These are phyloP conservation scores for Sporothrix mexicana DNA, from an alignment of 2,329 filamentous ascomycete genomes.

Conservation along the genomic window DNA sequence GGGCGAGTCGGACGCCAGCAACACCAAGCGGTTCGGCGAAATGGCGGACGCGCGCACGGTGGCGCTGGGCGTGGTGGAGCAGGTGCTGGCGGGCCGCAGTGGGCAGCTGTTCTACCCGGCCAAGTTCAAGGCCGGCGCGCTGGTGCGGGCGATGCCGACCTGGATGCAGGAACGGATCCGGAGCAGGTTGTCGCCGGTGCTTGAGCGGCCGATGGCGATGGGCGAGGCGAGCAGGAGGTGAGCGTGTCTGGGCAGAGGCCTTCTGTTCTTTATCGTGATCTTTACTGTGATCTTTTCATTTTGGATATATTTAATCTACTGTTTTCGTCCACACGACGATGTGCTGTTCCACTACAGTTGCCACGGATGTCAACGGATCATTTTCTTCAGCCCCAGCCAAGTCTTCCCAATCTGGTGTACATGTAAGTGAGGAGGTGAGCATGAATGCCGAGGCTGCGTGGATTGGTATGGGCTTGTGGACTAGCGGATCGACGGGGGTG, in stretches of 20 bases:
- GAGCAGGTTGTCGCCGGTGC: background rate
- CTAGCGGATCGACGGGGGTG: too few relatives aligned
- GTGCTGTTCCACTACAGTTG: too few relatives aligned
- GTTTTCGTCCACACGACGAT: background rate
- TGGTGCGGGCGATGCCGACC: slow-evolving; percentile 58
- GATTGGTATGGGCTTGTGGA: background rate
- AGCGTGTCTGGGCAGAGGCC: too few relatives aligned
- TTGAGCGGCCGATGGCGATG: slow-evolving; percentile 14
- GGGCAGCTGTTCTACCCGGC: slow-evolving; percentile 62
- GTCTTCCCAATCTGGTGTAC: too few relatives aligned
- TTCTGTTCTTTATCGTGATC: background rate
- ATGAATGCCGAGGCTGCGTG: too few relatives aligned
- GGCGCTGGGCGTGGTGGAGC: slow-evolving; percentile 65
- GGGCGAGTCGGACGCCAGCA: slow-evolving; percentile 45
- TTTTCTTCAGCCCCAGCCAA: too few relatives aligned
- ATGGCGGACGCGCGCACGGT: slow-evolving; percentile 66
- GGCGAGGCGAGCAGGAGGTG: background rate
- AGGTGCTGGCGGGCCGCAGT: slow-evolving; percentile 63
- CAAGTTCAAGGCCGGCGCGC: slow-evolving; percentile 49
- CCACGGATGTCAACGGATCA: too few relatives aligned
- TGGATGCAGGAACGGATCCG: slow-evolving; percentile 35
- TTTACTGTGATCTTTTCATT: background rate
- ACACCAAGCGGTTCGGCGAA: slow-evolving; percentile 64
- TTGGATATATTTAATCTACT: background rate
- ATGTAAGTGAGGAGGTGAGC: too few relatives aligned